Conservation (phyloP, 1,284 basidiomycete species). For the Quambalaria eucalypti region DNA sequence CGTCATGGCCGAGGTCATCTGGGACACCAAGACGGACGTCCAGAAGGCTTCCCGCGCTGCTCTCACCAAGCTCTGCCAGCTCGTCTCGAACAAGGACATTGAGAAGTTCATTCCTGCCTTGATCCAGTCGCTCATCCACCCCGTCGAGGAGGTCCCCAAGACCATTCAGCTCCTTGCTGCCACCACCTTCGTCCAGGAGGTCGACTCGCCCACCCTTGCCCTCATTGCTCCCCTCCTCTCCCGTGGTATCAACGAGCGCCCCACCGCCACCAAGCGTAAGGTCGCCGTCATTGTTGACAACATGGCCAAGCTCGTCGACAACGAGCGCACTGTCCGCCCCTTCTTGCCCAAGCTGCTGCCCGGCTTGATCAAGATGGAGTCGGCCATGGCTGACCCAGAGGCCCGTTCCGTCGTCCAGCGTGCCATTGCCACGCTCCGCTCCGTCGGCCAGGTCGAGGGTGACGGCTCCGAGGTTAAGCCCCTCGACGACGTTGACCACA, state of each 20-base stretch:
- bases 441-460: slow-evolving; percentile 42
- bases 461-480: slow-evolving; percentile 46
- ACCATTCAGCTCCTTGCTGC: slow-evolving; percentile 93
- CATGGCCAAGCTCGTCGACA: slow-evolving; percentile 48
- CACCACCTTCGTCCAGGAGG: slow-evolving; percentile 99
- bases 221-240: slow-evolving; percentile 96
- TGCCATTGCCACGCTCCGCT: slow-evolving; percentile 44
- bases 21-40: slow-evolving; percentile 99
- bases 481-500: slow-evolving; percentile 38
- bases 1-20: slow-evolving; percentile 87
- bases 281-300: slow-evolving; percentile 48
- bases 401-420: slow-evolving; percentile 44
- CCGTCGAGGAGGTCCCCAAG: slow-evolving; percentile 95
- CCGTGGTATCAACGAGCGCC: slow-evolving; percentile 65
- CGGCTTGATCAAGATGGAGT: slow-evolving; percentile 47
- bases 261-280: slow-evolving; percentile 47
- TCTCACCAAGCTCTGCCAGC: slow-evolving; percentile 62
- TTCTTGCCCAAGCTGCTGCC: slow-evolving; percentile 47
- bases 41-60: slow-evolving; percentile 96
- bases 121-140: slow-evolving; percentile 95
- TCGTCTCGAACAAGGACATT: slow-evolving; percentile 97
- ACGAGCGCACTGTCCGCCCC: slow-evolving; percentile 46
- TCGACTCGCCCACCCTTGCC: slow-evolving; percentile 96
- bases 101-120: slow-evolving; percentile 70
- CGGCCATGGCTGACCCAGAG: slow-evolving; percentile 45